phyloP scores from a whole-genome alignment of 2,329 filamentous ascomycete species.

The Zymoseptoria passerinii region DNA sequence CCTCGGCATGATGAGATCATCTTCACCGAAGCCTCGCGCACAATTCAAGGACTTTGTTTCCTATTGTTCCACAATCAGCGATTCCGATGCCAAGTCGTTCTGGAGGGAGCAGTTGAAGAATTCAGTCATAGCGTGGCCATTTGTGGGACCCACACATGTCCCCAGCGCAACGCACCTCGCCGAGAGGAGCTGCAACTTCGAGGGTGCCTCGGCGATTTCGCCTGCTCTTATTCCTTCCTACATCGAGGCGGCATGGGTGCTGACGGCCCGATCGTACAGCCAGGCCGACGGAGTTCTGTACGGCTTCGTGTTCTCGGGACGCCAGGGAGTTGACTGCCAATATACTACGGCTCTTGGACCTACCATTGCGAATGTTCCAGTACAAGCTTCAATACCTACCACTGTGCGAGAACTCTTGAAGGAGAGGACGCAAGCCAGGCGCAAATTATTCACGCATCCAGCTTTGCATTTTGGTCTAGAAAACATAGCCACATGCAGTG shows the following conservation, averaged over 20 bases:
- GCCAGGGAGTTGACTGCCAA: not conserved
- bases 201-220: not conserved
- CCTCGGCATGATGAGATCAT: not conserved
- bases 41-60: not conserved
- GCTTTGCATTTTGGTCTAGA: not conserved
- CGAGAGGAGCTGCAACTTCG: not conserved
- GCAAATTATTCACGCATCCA: not conserved
- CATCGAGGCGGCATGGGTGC: not conserved
- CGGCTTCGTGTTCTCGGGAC: not conserved
- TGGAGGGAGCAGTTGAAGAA: not conserved
- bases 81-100: not conserved
- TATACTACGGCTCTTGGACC: conserved; percentile 1
- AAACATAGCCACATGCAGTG: not conserved
- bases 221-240: not conserved
- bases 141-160: not conserved
- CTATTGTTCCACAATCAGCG: not conserved
- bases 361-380: conserved; percentile 22
- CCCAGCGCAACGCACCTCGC: not conserved
- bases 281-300: not conserved
- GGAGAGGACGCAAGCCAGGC: not conserved
- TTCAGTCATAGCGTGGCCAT: not conserved
- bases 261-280: not conserved
- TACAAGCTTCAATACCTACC: not conserved
- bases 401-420: not conserved
- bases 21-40: not conserved